Evolutionary conservation across 1,284 basidiomycete species (phyloP).

Genomic region (Moesziomyces sp.): DNA sequence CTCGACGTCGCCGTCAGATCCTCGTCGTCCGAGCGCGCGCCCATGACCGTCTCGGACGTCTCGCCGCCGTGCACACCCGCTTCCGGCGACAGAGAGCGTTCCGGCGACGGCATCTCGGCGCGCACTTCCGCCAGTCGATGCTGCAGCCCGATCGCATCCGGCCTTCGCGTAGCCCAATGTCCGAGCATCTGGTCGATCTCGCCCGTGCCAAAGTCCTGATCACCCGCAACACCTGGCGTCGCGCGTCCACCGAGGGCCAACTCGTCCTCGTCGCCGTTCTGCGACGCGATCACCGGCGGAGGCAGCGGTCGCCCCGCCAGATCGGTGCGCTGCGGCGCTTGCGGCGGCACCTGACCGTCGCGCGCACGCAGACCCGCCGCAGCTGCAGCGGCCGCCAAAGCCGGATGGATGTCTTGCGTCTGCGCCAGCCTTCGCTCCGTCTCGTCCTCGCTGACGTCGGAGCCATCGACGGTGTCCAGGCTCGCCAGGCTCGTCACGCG

Average conservation of each 20-base stretch:
- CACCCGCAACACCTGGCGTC: slow-evolving; percentile 41
- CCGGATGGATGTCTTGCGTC: slow-evolving; percentile 36
- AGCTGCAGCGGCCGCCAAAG: slow-evolving; percentile 35
- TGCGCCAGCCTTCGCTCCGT: slow-evolving; percentile 48
- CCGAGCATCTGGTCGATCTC: slow-evolving; percentile 62
- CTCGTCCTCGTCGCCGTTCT: slow-evolving; percentile 46
- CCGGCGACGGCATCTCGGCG: slow-evolving; percentile 33
- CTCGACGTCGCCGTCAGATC: slow-evolving; percentile 62
- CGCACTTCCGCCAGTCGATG: slow-evolving; percentile 39
- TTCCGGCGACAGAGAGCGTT: slow-evolving; percentile 41
- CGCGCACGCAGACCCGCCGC: slow-evolving; percentile 27
- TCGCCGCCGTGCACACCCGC: slow-evolving; percentile 9
- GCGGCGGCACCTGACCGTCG: slow-evolving; percentile 28
- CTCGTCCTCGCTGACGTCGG: slow-evolving; percentile 59
- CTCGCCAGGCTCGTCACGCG: slow-evolving; percentile 57
- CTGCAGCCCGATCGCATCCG: slow-evolving; percentile 24
- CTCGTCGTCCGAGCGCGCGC: slow-evolving; percentile 46
- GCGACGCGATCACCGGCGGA: slow-evolving; percentile 61
- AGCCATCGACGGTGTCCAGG: slow-evolving; percentile 50
- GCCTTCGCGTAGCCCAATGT: slow-evolving; percentile 39
- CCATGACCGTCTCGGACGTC: slow-evolving; percentile 22
- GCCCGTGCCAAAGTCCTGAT: slow-evolving; percentile 54
- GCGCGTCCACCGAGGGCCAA: slow-evolving; percentile 50
- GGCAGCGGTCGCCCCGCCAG: slow-evolving; percentile 57
- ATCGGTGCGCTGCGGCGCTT: slow-evolving; percentile 52